phyloP scores from a whole-genome alignment of 2,329 filamentous ascomycete species.

The Ophiocordyceps camponoti-rufipedis region DNA sequence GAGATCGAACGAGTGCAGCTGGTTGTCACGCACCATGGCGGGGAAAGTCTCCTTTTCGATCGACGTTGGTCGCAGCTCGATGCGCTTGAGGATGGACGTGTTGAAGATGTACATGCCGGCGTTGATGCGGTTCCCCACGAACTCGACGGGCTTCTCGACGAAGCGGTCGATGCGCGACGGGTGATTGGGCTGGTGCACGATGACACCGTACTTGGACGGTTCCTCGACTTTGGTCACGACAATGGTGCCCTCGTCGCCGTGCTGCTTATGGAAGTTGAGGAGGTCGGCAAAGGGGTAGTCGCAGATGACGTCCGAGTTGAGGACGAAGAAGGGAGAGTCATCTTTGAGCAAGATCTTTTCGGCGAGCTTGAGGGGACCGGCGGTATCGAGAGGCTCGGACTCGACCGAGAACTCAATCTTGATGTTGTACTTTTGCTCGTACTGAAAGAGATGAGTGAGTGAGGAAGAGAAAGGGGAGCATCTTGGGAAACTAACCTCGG shows the following conservation, averaged over 20 bases:
- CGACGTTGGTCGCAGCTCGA: conserved; percentile 88
- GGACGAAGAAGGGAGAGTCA: conserved; percentile 87
- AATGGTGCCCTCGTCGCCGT: conserved; percentile 93
- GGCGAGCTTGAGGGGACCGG: conserved; percentile 86
- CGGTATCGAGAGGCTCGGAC: conserved; percentile 84
- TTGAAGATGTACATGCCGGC: conserved; percentile 97
- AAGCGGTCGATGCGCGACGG: conserved; percentile 90
- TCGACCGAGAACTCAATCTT: conserved; percentile 96
- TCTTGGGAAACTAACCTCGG: conserved; percentile 42
- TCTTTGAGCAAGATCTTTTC: conserved; percentile 87
- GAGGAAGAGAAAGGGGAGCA: background rate
- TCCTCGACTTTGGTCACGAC: conserved; percentile 98
- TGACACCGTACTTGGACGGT: conserved; percentile 95
- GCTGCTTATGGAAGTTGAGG: conserved; percentile 76
- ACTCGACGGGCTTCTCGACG: conserved; percentile 98
- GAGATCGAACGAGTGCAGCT: conserved; percentile 89
- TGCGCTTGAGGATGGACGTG: conserved; percentile 74
- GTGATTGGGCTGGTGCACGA: conserved; percentile 91
- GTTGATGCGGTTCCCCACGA: conserved; percentile 97
- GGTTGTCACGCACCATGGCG: conserved; percentile 71
- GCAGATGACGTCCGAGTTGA: conserved; percentile 97
- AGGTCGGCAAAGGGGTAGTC: conserved; percentile 90
- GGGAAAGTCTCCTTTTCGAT: conserved; percentile 99
- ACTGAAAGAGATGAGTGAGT: conserved; percentile 28
- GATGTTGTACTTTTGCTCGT: conserved; percentile 81